These are phyloP conservation scores for Aspergillus pseudonomiae DNA, from an alignment of 2,329 filamentous ascomycete species.

Conservation along the genomic window DNA sequence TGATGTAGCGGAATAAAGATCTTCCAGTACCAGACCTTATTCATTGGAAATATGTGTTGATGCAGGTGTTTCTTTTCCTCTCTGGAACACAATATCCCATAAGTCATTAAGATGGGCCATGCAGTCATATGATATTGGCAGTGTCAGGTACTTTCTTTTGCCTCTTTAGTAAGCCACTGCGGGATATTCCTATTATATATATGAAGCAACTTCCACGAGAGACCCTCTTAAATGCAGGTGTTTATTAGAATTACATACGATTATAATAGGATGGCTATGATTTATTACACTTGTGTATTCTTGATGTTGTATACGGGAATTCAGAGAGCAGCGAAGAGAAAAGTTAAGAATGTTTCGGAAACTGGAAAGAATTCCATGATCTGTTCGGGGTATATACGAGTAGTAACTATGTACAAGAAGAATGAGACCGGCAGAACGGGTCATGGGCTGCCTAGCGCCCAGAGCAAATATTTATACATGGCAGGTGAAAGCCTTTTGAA, in stretches of 20 bases:
- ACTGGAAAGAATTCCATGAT: not conserved
- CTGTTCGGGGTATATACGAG: not conserved
- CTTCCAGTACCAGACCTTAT: not conserved
- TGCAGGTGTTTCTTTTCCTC: not conserved
- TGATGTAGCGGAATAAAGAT: not conserved
- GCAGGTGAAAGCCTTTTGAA: not conserved
- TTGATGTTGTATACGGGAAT: no score
- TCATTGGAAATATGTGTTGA: not conserved
- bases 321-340: no score
- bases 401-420: not conserved
- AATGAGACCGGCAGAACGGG: not conserved
- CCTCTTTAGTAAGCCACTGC: no score
- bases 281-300: no score
- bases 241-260: no score
- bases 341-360: not conserved
- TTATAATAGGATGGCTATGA: no score
- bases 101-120: not conserved
- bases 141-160: not conserved
- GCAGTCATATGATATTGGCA: not conserved
- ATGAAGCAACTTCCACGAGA: no score
- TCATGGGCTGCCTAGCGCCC: not conserved
- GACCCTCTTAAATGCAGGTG: no score
- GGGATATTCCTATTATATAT: no score
- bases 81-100: no score
- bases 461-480: not conserved